phyloP scores from a whole-genome alignment of 352 stramenopile genomes.

The Pythium scleroteichum region DNA sequence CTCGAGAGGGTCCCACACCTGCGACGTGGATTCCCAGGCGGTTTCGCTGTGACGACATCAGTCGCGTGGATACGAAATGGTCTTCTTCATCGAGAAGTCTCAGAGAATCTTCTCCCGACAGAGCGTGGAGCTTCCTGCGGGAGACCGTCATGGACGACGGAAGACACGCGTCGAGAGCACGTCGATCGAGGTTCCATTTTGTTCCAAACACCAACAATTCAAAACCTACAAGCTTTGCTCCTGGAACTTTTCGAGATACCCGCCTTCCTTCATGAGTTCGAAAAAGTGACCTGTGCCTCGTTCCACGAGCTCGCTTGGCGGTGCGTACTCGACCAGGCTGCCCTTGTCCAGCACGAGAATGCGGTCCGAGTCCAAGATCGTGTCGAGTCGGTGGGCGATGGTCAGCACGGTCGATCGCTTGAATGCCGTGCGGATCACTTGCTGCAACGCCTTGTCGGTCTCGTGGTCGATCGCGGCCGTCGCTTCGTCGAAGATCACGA shows the following conservation, averaged over 20 bases:
- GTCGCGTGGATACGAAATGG: too few species aligned
- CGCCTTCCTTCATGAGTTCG: slow-evolving; percentile 47
- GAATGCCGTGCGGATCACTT: slow-evolving; percentile 85
- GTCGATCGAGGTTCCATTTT: too few species aligned
- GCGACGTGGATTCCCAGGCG: too few species aligned
- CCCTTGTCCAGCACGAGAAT: slow-evolving; percentile 46
- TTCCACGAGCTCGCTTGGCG: slow-evolving; percentile 61
- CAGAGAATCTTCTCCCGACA: too few species aligned
- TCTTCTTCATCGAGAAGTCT: too few species aligned
- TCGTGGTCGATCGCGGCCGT: slow-evolving; percentile 77
- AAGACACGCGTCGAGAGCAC: too few species aligned
- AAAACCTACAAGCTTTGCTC: too few species aligned
- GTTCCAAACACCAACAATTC: too few species aligned
- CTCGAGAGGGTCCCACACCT: too few species aligned
- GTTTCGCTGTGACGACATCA: too few species aligned
- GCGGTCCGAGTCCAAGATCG: slow-evolving; percentile 15
- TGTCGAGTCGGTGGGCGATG: slow-evolving; percentile 59
- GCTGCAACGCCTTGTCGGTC: slow-evolving; percentile 61
- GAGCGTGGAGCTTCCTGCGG: too few species aligned
- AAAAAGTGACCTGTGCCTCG: slow-evolving; percentile 46
- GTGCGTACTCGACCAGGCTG: slow-evolving; percentile 77
- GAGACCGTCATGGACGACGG: too few species aligned
- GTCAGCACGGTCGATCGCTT: slow-evolving; percentile 92
- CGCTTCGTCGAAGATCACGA: slow-evolving; percentile 79
- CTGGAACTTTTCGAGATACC: slow-evolving; percentile 31